Conservation (phyloP, 1,139 yeast species). For the Taiozyma sp. region DNA sequence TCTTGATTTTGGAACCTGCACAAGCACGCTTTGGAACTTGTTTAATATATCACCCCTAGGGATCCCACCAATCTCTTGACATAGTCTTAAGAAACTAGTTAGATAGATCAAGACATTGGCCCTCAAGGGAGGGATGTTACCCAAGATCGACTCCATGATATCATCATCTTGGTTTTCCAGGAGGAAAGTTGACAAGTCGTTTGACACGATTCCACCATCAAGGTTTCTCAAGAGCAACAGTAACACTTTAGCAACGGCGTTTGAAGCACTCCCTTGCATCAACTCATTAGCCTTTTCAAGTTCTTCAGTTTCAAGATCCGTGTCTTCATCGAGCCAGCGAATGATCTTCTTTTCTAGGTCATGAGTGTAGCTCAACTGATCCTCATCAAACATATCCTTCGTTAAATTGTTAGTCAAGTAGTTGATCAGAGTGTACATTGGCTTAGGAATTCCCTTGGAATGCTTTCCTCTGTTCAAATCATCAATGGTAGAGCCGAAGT, state of each 20-base stretch:
- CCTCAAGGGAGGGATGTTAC: constrained; percentile 32
- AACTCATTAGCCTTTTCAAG: constrained; percentile 5
- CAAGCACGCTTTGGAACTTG: constrained; percentile 27
- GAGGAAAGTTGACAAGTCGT: constrained; percentile 26
- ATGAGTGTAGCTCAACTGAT: constrained; percentile 15
- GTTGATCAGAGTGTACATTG: constrained; percentile 24
- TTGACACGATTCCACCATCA: constrained; percentile 36
- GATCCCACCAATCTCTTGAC: constrained; percentile 24
- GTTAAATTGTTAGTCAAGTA: constrained; percentile 22
- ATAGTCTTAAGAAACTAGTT: constrained; percentile 30
- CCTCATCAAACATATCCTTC: constrained; percentile 24
- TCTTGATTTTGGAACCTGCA: constrained; percentile 25
- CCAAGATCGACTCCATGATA: constrained; percentile 26
- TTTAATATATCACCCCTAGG: constrained; percentile 14
- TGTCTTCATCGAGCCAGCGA: constrained; percentile 19
- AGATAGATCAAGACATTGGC: constrained; percentile 36
- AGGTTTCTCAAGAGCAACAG: constrained; percentile 29
- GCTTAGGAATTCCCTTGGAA: constrained; percentile 25
- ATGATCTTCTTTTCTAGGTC: constrained; percentile 21
- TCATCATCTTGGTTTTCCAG: constrained; percentile 13
- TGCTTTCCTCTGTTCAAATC: constrained; percentile 17
- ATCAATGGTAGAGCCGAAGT: constrained; percentile 26
- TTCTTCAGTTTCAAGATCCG: constrained; percentile 17
- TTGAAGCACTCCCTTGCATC: neutral
- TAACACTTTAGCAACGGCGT: constrained; percentile 22